A percentile compares a stretch with the other conserved stretches of the same genome.
Evolutionary conservation across 2,329 filamentous ascomycete species (phyloP).

Genomic region (Hymenoscyphus fraxineus): DNA sequence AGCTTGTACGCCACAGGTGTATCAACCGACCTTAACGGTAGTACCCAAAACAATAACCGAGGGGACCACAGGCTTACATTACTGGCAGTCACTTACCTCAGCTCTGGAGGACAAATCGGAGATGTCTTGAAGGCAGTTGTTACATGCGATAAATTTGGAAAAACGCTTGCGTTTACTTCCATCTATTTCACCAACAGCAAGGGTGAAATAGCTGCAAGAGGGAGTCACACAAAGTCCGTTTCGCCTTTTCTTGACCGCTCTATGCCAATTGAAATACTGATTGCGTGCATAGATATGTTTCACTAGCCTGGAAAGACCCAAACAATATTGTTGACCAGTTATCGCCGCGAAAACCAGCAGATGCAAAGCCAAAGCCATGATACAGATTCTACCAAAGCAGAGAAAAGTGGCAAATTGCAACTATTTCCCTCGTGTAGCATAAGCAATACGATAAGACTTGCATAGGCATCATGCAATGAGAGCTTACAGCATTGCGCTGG

Average conservation of each 20-base stretch:
- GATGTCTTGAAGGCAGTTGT: slow-evolving; percentile 55
- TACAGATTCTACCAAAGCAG: not conserved
- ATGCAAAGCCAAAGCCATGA: not conserved
- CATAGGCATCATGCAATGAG: not conserved
- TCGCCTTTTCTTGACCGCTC: not conserved
- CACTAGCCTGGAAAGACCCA: slow-evolving; percentile 35
- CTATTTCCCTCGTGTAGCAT: not conserved
- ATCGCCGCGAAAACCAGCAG: slow-evolving; percentile 24
- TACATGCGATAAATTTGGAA: slow-evolving; percentile 62
- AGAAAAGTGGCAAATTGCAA: not conserved
- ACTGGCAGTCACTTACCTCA: slow-evolving; percentile 57
- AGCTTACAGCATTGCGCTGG: not conserved
- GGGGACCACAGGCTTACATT: not conserved
- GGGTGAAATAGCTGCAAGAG: slow-evolving; percentile 57
- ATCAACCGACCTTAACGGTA: slow-evolving; percentile 62
- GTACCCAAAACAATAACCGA: not conserved
- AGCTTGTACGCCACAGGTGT: slow-evolving; percentile 59
- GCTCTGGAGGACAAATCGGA: slow-evolving; percentile 53
- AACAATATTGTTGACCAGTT: slow-evolving; percentile 35
- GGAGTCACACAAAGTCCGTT: slow-evolving; percentile 62
- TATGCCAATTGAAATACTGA: not conserved
- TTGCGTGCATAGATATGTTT: slow-evolving; percentile 30
- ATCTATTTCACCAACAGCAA: slow-evolving; percentile 56
- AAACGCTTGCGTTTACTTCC: slow-evolving; percentile 58
- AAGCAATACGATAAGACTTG: not conserved